A percentile compares a stretch with the other conserved stretches of the same genome.
These are phyloP conservation scores for Neonectria coccinea DNA, from an alignment of 2,329 filamentous ascomycete genomes.

Conservation along the genomic window DNA sequence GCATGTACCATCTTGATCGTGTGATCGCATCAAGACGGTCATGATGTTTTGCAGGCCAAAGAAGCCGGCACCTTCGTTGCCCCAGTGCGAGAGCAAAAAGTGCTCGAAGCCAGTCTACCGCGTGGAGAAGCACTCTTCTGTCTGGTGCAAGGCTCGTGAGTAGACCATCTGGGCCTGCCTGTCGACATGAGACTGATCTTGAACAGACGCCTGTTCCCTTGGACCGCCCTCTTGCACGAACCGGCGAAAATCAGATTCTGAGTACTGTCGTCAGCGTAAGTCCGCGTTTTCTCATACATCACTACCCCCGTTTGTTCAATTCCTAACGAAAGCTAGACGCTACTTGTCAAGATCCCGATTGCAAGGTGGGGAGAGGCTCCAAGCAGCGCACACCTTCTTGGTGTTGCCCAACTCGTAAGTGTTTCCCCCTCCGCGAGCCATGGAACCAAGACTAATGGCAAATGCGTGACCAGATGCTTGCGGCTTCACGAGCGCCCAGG, in stretches of 20 bases:
- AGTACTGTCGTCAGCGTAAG: constrained; percentile 5
- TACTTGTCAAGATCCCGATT: constrained; percentile 2
- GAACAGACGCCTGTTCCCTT: constrained; percentile 8
- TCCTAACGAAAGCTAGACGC: constrained; percentile 7
- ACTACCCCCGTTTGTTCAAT: neutral
- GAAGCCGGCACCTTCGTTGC: neutral
- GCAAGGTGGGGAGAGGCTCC: neutral
- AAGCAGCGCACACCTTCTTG: constrained; percentile 5
- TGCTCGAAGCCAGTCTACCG: neutral
- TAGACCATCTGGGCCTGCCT: neutral
- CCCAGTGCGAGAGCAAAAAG: neutral
- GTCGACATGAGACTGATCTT: neutral
- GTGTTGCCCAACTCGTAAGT: constrained; percentile 18
- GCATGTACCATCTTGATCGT: neutral
- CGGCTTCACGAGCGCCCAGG: neutral
- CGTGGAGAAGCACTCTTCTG: neutral
- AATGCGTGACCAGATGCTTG: constrained; percentile 2
- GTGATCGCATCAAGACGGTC: neutral
- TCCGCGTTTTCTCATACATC: neutral
- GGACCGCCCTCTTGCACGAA: neutral
- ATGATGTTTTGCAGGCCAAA: neutral
- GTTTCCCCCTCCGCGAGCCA: neutral
- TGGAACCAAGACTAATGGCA: neutral
- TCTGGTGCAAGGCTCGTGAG: constrained; percentile 16
- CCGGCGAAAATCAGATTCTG: neutral